These are phyloP conservation scores for Dryas drummondii DNA, from an alignment of 306 rosid species.

Conservation along the genomic window DNA sequence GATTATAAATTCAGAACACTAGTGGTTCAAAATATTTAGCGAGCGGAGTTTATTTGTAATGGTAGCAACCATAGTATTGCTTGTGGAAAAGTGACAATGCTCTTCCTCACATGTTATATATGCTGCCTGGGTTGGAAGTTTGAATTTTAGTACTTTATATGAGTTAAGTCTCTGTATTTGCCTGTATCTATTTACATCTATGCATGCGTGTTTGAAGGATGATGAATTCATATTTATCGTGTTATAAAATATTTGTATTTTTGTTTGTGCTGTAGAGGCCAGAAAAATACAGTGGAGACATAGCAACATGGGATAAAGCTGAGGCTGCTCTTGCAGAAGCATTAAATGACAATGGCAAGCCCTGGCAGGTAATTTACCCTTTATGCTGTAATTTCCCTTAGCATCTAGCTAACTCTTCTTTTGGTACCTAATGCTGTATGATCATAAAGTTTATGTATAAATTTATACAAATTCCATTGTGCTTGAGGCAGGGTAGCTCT, in stretches of 20 bases:
- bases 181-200: background rate
- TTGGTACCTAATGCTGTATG: background rate
- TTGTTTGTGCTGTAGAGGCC: slow-evolving; percentile 57
- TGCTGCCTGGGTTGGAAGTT: too few species aligned
- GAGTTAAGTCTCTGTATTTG: too few species aligned
- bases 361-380: slow-evolving; percentile 70
- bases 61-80: too few species aligned
- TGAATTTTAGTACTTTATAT: too few species aligned
- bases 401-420: background rate
- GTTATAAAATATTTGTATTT: background rate
- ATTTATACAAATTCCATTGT: background rate
- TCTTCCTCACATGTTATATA: too few species aligned
- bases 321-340: slow-evolving; percentile 87
- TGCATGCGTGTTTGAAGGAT: background rate
- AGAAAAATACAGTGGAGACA: slow-evolving; percentile 77
- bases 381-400: background rate
- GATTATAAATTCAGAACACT: too few species aligned
- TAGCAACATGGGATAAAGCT: slow-evolving; percentile 87
- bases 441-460: background rate
- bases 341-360: slow-evolving; percentile 74
- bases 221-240: background rate
- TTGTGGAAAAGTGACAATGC: too few species aligned
- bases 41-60: too few species aligned
- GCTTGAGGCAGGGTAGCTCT: background rate
- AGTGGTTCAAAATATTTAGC: too few species aligned